phyloP scores from a whole-genome alignment of 164 flowering plant genomes.

The Magnolia sinica region DNA sequence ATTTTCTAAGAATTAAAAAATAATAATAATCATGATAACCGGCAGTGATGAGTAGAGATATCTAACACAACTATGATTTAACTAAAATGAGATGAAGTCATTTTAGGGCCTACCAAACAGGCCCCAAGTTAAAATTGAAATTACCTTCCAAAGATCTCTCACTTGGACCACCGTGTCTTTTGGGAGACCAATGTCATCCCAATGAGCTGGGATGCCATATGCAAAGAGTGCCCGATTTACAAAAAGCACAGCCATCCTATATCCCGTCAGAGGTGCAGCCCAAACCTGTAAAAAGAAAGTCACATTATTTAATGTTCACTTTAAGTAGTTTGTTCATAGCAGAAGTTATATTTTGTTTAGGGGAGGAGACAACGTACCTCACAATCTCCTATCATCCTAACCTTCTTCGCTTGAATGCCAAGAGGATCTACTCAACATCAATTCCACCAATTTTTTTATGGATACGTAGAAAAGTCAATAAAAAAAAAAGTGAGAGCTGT shows the following conservation, averaged over 20 bases:
- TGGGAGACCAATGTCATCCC: slow-evolving; percentile 75
- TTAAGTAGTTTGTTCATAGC: neutral
- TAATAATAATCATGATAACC: too few relatives aligned
- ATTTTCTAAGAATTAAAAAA: too few relatives aligned
- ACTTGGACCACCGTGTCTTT: slow-evolving; percentile 36
- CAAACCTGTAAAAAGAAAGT: slow-evolving; percentile 44
- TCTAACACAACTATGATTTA: too few relatives aligned
- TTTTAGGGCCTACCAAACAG: too few relatives aligned
- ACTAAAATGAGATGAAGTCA: too few relatives aligned
- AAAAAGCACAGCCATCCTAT: slow-evolving; percentile 54
- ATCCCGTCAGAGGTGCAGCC: slow-evolving; percentile 72
- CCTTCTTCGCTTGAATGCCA: slow-evolving; percentile 79
- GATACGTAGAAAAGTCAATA: too few relatives aligned
- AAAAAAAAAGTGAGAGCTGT: too few relatives aligned
- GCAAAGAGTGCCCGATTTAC: slow-evolving; percentile 43
- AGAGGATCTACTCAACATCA: slow-evolving; percentile 40
- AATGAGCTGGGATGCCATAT: slow-evolving; percentile 46
- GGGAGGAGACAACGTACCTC: slow-evolving; percentile 45
- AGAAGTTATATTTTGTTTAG: neutral
- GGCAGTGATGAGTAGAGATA: too few relatives aligned
- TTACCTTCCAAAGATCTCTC: slow-evolving; percentile 79
- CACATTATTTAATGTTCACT: neutral
- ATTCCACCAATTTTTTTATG: too few relatives aligned
- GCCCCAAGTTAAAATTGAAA: neutral
- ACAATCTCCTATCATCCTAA: slow-evolving; percentile 53